These are phyloP conservation scores for Exophiala phaeomuriformis DNA, from an alignment of 2,329 filamentous ascomycete genomes.

Conservation along the genomic window DNA sequence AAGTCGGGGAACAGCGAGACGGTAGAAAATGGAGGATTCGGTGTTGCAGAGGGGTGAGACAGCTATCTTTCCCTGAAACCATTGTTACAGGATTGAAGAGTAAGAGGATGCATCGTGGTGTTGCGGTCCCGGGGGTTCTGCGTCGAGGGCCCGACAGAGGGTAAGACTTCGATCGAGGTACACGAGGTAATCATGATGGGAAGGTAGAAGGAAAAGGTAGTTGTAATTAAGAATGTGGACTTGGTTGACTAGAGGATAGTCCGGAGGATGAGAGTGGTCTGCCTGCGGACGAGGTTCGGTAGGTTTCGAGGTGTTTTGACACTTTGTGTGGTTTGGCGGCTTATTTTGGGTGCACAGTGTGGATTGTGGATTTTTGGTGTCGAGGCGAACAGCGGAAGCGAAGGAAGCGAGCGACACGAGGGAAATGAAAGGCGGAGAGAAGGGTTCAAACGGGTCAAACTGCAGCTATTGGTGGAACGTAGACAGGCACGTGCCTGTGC, in stretches of 20 bases:
- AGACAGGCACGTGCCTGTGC: background rate
- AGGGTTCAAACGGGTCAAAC: too few species aligned
- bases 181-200: background rate
- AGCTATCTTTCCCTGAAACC: slow-evolving; percentile 22
- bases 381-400: background rate
- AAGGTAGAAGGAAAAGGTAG: slow-evolving; percentile 1
- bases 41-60: slow-evolving; percentile 5
- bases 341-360: background rate
- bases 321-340: background rate
- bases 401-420: background rate
- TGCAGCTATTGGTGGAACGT: too few species aligned
- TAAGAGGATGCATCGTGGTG: slow-evolving; percentile 16
- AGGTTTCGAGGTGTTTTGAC: background rate
- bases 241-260: background rate
- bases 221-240: too few species aligned
- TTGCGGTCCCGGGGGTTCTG: slow-evolving; percentile 12
- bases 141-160: slow-evolving; percentile 6
- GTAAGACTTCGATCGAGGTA: background rate
- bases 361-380: background rate
- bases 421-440: background rate
- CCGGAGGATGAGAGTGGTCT: background rate
- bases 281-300: background rate
- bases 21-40: background rate
- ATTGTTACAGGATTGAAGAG: slow-evolving; percentile 10
- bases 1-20: background rate